Evolutionary conservation across 2,329 filamentous ascomycete species (phyloP), one percentile per base, ranked within the genome.

Genomic region (Monosporascus sp.): DNA sequence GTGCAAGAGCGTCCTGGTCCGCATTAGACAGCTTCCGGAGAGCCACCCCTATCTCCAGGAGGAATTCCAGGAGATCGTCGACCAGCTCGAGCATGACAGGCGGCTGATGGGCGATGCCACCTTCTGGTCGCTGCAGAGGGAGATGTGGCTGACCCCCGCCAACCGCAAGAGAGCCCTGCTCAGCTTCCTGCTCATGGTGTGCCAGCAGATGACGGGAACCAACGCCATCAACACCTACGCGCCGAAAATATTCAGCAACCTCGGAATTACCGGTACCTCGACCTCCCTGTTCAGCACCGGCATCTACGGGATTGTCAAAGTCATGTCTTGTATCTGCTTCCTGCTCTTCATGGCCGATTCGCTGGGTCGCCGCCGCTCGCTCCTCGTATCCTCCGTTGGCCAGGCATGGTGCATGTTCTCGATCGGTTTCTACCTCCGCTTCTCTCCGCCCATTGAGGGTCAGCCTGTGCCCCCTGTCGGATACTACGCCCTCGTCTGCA

Each of bases 191-290:
- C 68, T 81, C 50, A 75, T 85, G 85, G 72, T 88, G 39, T 88
- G 83, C 66, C 86, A 90, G 67, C 86, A 89, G 66, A 86, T 89
- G 81, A 89, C 86, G 0, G 85, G 85, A 66, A 69, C 67, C 14
- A 73, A 69, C 54, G 67, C 67, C 38, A 68, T 69, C 58, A 69
- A 69, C 54, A 64, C 64, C 25, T 69, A 69, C 51, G 66, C 66
- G 22, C 67, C 67, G 7, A 62, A 60, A 39, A 68, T 69, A 53
- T 68, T 69, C 60, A 59, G 60, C 47, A 64, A 65, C 51, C 62
- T 72, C 18, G 70, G 70, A 25, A 62, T 72, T 52, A 71, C 63
- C 1, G 77, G 78, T 0, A 81, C 75, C 15, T 65, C 72, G 39
- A 76, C 75, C 53, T 77, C 76, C 37, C 77, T 86, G 31, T 81